These are phyloP conservation scores for Collybiopsis luxurians DNA, from an alignment of 768 basidiomycete genomes.

Conservation along the genomic window DNA sequence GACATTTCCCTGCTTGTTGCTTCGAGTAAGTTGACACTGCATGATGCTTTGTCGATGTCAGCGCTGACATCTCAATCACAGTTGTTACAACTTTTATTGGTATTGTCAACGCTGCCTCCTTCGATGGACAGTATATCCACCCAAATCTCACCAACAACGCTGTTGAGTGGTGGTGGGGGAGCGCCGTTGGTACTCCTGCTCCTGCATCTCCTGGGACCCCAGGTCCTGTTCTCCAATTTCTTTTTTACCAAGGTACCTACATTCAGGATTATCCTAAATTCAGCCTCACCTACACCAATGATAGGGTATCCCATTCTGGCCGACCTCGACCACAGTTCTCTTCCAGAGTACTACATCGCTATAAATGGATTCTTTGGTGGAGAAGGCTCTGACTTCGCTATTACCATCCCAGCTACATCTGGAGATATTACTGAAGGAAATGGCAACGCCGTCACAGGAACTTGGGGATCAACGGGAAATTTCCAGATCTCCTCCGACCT, in stretches of 20 bases:
- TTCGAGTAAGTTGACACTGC: neutral
- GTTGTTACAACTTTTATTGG: neutral
- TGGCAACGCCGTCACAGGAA: slow-evolving; percentile 12
- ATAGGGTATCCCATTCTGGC: slow-evolving; percentile 5
- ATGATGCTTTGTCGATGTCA: too few species aligned
- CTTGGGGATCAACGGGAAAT: slow-evolving; percentile 14
- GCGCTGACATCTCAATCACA: neutral
- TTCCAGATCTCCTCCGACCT: slow-evolving; percentile 17
- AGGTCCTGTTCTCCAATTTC: slow-evolving; percentile 16
- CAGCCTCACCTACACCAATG: neutral
- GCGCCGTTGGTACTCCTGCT: slow-evolving; percentile 10
- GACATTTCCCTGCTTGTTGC: neutral
- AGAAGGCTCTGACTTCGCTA: slow-evolving; percentile 16
- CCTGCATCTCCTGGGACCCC: slow-evolving; percentile 5
- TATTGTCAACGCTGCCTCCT: slow-evolving; percentile 1
- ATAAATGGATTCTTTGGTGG: slow-evolving; percentile 16
- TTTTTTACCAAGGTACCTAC: slow-evolving; percentile 18
- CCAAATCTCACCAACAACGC: slow-evolving; percentile 15
- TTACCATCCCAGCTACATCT: slow-evolving; percentile 13
- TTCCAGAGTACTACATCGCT: slow-evolving; percentile 14
- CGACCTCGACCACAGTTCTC: neutral
- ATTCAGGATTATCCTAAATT: neutral
- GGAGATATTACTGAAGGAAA: slow-evolving; percentile 12
- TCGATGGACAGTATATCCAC: slow-evolving; percentile 18
- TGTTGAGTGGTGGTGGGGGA: slow-evolving; percentile 23